Base-by-base conservation (phyloP, 805 yeast species). In the Aciculoconidium aculeatum region DNA sequence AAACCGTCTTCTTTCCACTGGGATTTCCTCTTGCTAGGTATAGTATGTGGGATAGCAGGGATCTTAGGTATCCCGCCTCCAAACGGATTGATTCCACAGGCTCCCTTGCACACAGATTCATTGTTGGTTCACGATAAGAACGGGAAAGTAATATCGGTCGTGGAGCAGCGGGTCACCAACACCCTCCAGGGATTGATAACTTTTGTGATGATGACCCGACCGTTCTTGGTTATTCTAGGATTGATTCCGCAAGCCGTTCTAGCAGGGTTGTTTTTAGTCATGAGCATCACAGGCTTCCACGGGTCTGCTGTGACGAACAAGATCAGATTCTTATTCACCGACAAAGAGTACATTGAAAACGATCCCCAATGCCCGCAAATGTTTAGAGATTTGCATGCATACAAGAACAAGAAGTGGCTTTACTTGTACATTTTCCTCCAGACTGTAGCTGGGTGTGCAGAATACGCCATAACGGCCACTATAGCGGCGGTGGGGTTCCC, bases 401-500 rank as follows among this genome's bases (percentile, higher is more conserved):
- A 54, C 9, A 55, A 57, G 2, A 45, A 40, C 24, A 51, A 53
- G 15, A 71, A 66, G 42, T 70, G 73, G 69, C 59, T 85, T 11
- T 52, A 70, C 18, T 34, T 75, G 1, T 90, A 79, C 44, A 53
- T 81, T 1, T 29, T 50, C 1, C 57, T 85, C 11, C 77, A 84
- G 35, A 50, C 81, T 4, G 41, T 76, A 12, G 92, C 92, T 1
- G 80, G 80, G 30, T 80, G 71, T 2, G 81, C 75, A 0, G 97
- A 94, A 49, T 80, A 86, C 40, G 92, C 77, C 0, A 86, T 90
- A 17, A 82, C 94, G 0, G 73, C 79, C 48, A 85, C 96, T 0
- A 75, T 67, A 36, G 97, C 92, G 0, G 96, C 97, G 0, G 85
- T 90, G 17, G 97, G 95, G 2, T 90, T 92, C 48, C 97, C 98